Base-by-base conservation (phyloP, 495 filamentous ascomycete species). In the Lichenothelia convexa region DNA sequence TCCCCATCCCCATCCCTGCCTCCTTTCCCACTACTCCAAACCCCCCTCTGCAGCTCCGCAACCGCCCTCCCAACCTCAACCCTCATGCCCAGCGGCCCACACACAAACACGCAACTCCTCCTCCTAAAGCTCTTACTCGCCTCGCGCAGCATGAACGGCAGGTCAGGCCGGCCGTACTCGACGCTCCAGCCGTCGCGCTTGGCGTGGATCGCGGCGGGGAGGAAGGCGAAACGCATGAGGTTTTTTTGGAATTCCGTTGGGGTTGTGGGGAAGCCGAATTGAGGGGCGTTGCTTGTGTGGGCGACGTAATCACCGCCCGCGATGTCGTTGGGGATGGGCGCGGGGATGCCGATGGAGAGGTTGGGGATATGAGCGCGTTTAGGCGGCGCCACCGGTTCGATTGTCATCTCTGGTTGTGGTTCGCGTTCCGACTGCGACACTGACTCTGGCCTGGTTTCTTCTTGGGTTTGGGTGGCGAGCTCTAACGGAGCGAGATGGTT, bases 91-190 rank as follows among this genome's bases (percentile, higher is more conserved):
- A 81, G 76, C 19, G 87, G 84, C 0, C 89, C 84, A 47, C 87
- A 93, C 21, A 95, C 87, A 51, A 89, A 94, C 7, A 94, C 80
- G 45, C 87, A 92, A 0, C 86, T 84, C 37, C 86, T 62, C 35
- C 78, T 61, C 5, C 87, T 87, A 34, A 41, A 80, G 22, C 70
- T 75, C 27, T 76, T 68, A 0, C 82, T 81, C 65, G 79, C 76
- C 37, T 83, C 72, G 35, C 67, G 70, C 22, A 95, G 65, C 67
- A 91, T 83, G 51, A 77, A 78, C 2, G 79, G 73, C 20, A 95
- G 66, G 42, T 92, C 73, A 0, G 87, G 87, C 0, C 89, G 73
- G n/a, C 80, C 83, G 55, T 93, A 94, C 53, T 94, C 87, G 4
- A 86, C 80, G 38, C 70, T 75, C 79, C 84, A 93, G 21, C 80